Evolutionary conservation across 2,329 filamentous ascomycete genomes (phyloP).

Genomic region (Fonsecaea multimorphosa): DNA sequence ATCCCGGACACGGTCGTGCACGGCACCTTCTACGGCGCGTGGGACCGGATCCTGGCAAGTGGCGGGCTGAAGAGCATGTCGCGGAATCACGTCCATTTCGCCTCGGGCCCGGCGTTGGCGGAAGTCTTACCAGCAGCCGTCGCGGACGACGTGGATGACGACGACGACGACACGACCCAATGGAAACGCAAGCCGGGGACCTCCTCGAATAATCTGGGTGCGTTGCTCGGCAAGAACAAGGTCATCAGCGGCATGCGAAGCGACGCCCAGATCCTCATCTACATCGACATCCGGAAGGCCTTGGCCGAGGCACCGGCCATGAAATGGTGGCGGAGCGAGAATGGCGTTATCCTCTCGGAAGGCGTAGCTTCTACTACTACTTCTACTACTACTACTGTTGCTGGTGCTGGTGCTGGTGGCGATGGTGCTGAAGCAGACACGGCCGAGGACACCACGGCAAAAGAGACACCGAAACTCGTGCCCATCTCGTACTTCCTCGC

Average conservation of each 20-base stretch:
- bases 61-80: slow-evolving; percentile 83
- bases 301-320: slow-evolving; percentile 58
- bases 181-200: too few relatives aligned
- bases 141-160: neutral
- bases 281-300: slow-evolving; percentile 73
- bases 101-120: slow-evolving; percentile 68
- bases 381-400: too few relatives aligned
- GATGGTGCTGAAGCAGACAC: neutral
- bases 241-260: slow-evolving; percentile 82
- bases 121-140: slow-evolving; percentile 42
- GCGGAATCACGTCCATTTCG: slow-evolving; percentile 89
- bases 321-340: slow-evolving; percentile 79
- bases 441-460: slow-evolving; percentile 9
- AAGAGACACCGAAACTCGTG: slow-evolving; percentile 55
- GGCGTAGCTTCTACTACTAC: too few relatives aligned
- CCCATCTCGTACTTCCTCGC: slow-evolving; percentile 71
- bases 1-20: slow-evolving; percentile 76
- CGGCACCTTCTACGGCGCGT: slow-evolving; percentile 85
- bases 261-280: slow-evolving; percentile 78
- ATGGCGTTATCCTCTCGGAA: slow-evolving; percentile 71
- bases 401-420: neutral
- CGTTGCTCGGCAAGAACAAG: slow-evolving; percentile 36
- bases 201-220: neutral
- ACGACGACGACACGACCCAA: neutral
- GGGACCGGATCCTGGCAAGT: slow-evolving; percentile 72